A percentile compares a stretch with the other conserved stretches of the same genome.
These are phyloP conservation scores for Macrolepiota dolichaula DNA, from an alignment of 768 basidiomycete genomes.

Conservation along the genomic window DNA sequence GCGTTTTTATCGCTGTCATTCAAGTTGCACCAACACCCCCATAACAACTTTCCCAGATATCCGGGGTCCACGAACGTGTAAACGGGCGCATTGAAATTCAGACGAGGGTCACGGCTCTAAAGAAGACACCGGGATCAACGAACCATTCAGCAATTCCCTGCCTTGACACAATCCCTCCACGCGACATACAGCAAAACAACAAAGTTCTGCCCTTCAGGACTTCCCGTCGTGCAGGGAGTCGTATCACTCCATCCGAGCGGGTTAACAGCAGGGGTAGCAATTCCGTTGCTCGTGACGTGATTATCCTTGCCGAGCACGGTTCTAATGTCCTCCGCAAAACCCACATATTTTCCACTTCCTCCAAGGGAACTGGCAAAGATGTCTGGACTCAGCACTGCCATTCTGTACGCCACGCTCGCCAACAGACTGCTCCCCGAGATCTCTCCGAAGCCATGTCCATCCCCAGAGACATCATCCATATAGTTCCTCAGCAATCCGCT, in stretches of 20 bases:
- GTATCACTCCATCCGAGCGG: constrained; percentile 36
- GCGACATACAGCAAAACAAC: constrained; percentile 36
- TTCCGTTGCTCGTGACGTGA: constrained; percentile 28
- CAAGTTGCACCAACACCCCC: no score
- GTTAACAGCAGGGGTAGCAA: constrained; percentile 34
- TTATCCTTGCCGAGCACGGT: constrained; percentile 17
- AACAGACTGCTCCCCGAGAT: constrained; percentile 40
- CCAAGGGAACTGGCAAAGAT: constrained; percentile 19
- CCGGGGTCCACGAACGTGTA: no score
- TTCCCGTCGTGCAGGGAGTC: constrained; percentile 30
- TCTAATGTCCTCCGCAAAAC: constrained; percentile 34
- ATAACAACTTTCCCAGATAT: no score
- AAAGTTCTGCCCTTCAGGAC: constrained; percentile 39
- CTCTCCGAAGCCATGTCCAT: constrained; percentile 38
- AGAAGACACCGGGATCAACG: no score
- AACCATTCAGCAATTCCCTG: constrained; percentile 20
- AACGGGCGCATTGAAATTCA: no score
- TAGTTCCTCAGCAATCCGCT: constrained; percentile 40
- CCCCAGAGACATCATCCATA: constrained; percentile 23
- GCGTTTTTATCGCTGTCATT: no score
- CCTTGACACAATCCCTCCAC: no score
- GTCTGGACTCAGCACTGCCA: constrained; percentile 33
- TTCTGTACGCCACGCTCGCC: constrained; percentile 36
- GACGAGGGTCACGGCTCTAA: no score
- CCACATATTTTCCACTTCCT: constrained; percentile 24